These are phyloP conservation scores for Helianthus tuberosus DNA, from an alignment of 129 eudicot genomes.

Conservation along the genomic window DNA sequence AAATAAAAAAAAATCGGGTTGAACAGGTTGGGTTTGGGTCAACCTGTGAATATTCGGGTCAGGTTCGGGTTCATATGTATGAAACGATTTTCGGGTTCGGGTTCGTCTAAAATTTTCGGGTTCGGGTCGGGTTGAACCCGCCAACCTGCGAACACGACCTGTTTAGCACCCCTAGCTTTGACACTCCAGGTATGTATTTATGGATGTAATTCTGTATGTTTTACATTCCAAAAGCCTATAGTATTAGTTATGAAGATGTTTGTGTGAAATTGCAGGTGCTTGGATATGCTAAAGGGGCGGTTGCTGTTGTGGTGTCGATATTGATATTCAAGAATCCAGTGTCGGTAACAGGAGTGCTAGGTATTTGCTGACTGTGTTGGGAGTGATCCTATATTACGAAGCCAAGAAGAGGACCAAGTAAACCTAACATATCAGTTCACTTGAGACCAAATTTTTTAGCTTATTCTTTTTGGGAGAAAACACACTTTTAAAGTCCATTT, in stretches of 20 bases:
- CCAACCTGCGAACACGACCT: too few species aligned
- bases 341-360: neutral
- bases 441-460: neutral
- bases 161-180: too few species aligned
- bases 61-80: too few species aligned
- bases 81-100: too few species aligned
- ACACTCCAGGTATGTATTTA: conserved; percentile 48
- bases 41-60: too few species aligned
- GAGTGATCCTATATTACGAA: conserved; percentile 2
- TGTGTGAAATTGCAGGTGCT: conserved; percentile 26
- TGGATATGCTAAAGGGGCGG: conserved; percentile 61
- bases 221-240: too few species aligned
- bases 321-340: conserved; percentile 7
- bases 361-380: conserved; percentile 10
- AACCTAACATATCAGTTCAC: neutral
- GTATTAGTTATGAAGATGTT: too few species aligned
- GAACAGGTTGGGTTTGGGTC: too few species aligned
- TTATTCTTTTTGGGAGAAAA: conserved; percentile 11
- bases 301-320: conserved; percentile 38
- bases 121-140: too few species aligned
- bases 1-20: too few species aligned
- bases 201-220: neutral
- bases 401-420: conserved; percentile 12
- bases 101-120: too few species aligned
- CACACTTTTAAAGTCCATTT: neutral